These are phyloP conservation scores for Barnettozyma hawaiiensis DNA, from an alignment of 1,139 yeast species.

Conservation along the genomic window DNA sequence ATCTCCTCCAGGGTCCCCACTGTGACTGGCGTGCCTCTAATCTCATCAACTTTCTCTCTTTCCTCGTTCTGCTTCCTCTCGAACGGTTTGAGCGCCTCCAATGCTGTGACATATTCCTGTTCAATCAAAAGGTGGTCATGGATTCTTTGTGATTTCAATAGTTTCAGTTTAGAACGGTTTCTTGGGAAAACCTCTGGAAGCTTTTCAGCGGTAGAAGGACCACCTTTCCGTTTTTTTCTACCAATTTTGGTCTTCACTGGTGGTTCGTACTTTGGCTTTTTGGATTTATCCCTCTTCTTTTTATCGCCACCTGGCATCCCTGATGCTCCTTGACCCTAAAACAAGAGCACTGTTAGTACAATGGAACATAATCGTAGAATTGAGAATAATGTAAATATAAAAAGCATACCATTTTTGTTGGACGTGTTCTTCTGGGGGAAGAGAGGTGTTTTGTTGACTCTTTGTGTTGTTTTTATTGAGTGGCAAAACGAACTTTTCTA, in stretches of 20 bases:
- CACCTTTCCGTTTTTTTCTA: conserved; percentile 86
- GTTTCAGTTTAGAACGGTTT: conserved; percentile 87
- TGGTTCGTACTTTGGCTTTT: conserved; percentile 94
- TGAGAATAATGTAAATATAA: background rate
- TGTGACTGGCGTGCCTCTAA: conserved; percentile 95
- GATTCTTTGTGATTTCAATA: conserved; percentile 89
- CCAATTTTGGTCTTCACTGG: conserved; percentile 95
- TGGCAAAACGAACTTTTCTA: conserved; percentile 2
- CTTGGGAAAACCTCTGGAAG: conserved; percentile 88
- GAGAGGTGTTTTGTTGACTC: too few species aligned
- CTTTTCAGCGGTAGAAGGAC: conserved; percentile 77
- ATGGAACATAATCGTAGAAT: background rate
- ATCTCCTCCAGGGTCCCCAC: conserved; percentile 96
- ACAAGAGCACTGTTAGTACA: conserved; percentile 7
- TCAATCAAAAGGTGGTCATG: conserved; percentile 93
- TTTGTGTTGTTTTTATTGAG: background rate
- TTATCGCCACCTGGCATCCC: conserved; percentile 68
- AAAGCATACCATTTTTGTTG: conserved; percentile 11
- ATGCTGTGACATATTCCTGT: conserved; percentile 93
- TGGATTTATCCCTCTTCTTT: conserved; percentile 69
- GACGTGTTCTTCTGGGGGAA: too few species aligned
- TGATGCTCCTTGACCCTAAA: conserved; percentile 81
- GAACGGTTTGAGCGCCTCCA: conserved; percentile 91
- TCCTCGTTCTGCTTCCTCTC: conserved; percentile 97
- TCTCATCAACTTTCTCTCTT: conserved; percentile 88